Evolutionary conservation across 78 protist species (phyloP), one percentile per base, ranked within the genome.

Genomic region (Dictyostelium brefeldianum): DNA sequence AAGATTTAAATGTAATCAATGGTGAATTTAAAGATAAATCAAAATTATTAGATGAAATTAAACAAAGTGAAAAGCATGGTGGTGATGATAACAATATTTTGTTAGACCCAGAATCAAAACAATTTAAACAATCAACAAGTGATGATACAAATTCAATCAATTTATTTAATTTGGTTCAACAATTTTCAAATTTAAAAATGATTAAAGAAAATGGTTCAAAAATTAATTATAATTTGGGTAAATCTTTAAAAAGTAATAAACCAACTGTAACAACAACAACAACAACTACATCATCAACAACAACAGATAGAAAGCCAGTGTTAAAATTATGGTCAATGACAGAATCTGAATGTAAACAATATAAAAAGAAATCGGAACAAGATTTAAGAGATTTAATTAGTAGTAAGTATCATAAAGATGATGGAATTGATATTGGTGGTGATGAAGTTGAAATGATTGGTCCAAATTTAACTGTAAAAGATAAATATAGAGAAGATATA

Each of bases 291-390:
- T 6, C 43, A 36, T 9, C 47, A n/a, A 15, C 80, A 20, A 47
- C 31, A 8, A 18, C 57, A 47, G 47, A n/a, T 43, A 51, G 50
- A 50, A 70, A 70, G 15, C 31, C 20, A 4, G 48, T 46, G 5
- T 56, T 74, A 36, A 83, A 57, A 57, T 47, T 83, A 57, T 83
- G 91, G 91, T 56, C 91, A 53, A 73, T 83, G 81, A 74, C 31
- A 5, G 82, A 70, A 6, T 14, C 47, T 4, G 73, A 83, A 83
- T 17, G 29, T 25, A 83, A 83, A 83, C 81, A 83, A 36, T 83
- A 83, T 54, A 70, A 62, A 22, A 83, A 46, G 5, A 70, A 51
- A 48, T 15, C 91, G 43, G 91, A 83, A 56, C 56, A 48, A 54
- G 3, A 48, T 22, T 1, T 83, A 17, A 51, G 91, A n/a, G 91